These are phyloP conservation scores for Cynara cardunculus DNA, from an alignment of 129 eudicot genomes.

Conservation along the genomic window DNA sequence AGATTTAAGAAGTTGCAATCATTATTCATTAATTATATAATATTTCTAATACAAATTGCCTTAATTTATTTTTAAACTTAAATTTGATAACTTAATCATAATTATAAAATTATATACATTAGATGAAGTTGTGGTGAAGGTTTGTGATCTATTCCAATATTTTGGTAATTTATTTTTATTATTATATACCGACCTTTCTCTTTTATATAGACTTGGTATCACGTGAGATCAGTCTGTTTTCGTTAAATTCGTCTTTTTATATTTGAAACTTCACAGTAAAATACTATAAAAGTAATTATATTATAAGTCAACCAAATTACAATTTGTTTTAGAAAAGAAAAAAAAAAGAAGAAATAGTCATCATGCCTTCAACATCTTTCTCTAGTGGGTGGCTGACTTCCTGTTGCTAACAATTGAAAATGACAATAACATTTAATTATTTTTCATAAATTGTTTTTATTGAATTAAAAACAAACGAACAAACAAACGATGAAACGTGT, in stretches of 20 bases:
- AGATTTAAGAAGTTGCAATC: no score
- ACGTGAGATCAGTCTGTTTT: no score
- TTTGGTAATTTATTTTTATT: no score
- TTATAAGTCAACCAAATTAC: not conserved
- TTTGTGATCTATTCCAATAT: not conserved
- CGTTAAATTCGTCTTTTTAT: no score
- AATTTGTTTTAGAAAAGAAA: no score
- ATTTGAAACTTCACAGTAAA: no score
- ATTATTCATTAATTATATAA: no score
- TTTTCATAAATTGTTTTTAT: not conserved
- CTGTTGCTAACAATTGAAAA: not conserved
- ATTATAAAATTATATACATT: no score
- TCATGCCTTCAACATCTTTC: not conserved
- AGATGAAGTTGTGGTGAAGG: not conserved
- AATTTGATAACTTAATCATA: not conserved
- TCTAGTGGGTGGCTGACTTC: not conserved
- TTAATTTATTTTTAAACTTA: no score
- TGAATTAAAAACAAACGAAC: not conserved
- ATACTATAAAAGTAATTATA: no score
- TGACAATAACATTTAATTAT: not conserved
- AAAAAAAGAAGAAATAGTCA: not conserved
- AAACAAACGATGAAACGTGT: not conserved
- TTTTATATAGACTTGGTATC: no score
- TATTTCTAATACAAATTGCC: not conserved
- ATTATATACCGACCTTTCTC: no score